These are phyloP conservation scores for Salvia hispanica DNA, from an alignment of 257 asterid genomes.

Conservation along the genomic window DNA sequence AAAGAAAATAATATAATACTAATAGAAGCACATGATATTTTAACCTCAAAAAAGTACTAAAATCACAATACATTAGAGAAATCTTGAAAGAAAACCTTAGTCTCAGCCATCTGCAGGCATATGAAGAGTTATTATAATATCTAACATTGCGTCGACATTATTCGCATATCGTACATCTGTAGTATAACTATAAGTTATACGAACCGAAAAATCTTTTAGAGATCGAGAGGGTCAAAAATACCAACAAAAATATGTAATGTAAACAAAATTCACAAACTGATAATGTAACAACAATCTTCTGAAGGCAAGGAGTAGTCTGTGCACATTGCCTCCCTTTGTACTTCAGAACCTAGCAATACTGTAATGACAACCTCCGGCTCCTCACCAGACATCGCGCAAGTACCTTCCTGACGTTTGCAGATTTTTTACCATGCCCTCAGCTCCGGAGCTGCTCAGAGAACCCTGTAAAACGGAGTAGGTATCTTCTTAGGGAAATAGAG, in stretches of 20 bases:
- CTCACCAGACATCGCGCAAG: conserved; percentile 85
- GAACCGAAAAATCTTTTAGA: conserved; percentile 17
- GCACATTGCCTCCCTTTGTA: conserved; percentile 36
- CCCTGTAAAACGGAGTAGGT: conserved; percentile 55
- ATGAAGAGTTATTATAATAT: no score
- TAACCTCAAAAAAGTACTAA: neutral
- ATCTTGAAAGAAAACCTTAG: neutral
- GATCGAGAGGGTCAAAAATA: neutral
- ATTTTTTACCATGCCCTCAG: conserved; percentile 83
- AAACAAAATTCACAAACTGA: conserved; percentile 18
- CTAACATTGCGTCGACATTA: conserved; percentile 15
- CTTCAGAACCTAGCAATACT: conserved; percentile 18
- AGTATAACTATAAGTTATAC: conserved; percentile 28
- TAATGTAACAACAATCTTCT: conserved; percentile 29
- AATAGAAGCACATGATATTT: neutral
- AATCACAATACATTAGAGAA: conserved; percentile 21
- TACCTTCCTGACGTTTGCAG: conserved; percentile 77
- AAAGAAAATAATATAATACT: no score
- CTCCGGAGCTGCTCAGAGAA: conserved; percentile 65
- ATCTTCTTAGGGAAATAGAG: neutral
- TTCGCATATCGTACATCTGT: conserved; percentile 20
- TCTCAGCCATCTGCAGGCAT: conserved; percentile 26
- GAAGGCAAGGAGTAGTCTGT: conserved; percentile 25
- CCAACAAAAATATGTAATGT: neutral
- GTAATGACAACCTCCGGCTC: neutral